Conservation (phyloP, 2,329 filamentous ascomycete genomes). For the Diaporthe nobilis region DNA sequence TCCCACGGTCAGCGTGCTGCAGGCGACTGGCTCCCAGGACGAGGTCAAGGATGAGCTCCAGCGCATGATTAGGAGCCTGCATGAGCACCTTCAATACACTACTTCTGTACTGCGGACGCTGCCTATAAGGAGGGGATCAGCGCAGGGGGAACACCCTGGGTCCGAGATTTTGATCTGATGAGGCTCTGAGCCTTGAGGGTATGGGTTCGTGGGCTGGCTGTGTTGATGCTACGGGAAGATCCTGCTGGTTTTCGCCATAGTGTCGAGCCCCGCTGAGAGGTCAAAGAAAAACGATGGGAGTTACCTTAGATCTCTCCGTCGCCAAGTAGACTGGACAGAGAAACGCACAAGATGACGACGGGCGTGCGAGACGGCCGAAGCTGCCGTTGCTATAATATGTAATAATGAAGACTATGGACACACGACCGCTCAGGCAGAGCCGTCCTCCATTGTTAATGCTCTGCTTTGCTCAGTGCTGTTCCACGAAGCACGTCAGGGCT, state of each 20-base stretch:
- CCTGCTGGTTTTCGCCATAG: not conserved
- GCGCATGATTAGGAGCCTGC: constrained; percentile 52
- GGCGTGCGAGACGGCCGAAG: not conserved
- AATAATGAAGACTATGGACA: constrained; percentile 14
- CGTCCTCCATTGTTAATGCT: not conserved
- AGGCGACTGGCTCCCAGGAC: constrained; percentile 50
- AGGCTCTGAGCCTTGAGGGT: not conserved
- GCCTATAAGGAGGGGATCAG: constrained; percentile 44
- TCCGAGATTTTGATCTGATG: constrained; percentile 33
- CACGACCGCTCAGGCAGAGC: not conserved
- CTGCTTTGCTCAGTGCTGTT: not conserved
- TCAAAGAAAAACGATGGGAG: not conserved
- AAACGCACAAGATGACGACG: not conserved
- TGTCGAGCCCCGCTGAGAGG: not conserved
- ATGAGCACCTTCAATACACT: constrained; percentile 52
- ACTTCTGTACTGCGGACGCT: constrained; percentile 48
- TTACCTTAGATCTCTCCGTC: not conserved
- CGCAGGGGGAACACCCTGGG: constrained; percentile 22
- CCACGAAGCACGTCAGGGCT: not conserved
- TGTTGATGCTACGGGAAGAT: not conserved
- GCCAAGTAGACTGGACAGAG: not conserved
- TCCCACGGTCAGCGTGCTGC: constrained; percentile 64
- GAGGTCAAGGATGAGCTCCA: constrained; percentile 52
- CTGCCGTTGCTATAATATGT: not conserved
- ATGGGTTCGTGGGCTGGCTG: not conserved